phyloP scores from a whole-genome alignment of 192 early-diverging fungal species.

The Rhizophagus prolifer region DNA sequence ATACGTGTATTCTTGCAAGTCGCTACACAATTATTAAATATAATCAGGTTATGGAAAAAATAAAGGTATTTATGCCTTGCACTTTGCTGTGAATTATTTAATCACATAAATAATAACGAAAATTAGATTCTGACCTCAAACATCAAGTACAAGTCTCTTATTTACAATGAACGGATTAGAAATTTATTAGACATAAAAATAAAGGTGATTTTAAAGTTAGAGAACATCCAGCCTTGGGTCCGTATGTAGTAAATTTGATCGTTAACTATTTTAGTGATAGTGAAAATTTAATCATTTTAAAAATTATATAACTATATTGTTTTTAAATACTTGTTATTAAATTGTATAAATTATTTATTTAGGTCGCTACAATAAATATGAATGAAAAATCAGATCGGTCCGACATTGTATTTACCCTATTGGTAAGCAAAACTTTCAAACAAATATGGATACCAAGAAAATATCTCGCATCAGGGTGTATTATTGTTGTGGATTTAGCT shows the following conservation, averaged over 20 bases:
- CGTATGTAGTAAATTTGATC: slow-evolving; percentile 86
- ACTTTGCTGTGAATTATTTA: slow-evolving; percentile 80
- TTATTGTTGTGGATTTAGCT: slow-evolving; percentile 87
- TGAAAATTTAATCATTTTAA: slow-evolving; percentile 42
- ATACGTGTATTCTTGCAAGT: slow-evolving; percentile 90
- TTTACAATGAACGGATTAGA: slow-evolving; percentile 82
- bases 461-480: slow-evolving; percentile 63
- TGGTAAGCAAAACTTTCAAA: slow-evolving; percentile 51
- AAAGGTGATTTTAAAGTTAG: slow-evolving; percentile 75
- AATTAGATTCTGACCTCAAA: slow-evolving; percentile 55
- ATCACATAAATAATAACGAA: slow-evolving; percentile 48
- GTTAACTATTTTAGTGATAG: slow-evolving; percentile 73
- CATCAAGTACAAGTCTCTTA: slow-evolving; percentile 85
- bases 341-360: slow-evolving; percentile 43
- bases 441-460: slow-evolving; percentile 66
- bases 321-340: background rate
- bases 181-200: slow-evolving; percentile 78
- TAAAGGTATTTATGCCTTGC: slow-evolving; percentile 82
- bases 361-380: slow-evolving; percentile 92
- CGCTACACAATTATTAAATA: background rate
- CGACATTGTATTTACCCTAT: slow-evolving; percentile 79
- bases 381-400: slow-evolving; percentile 89
- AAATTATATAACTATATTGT: background rate
- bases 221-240: slow-evolving; percentile 75
- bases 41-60: slow-evolving; percentile 64